Evolutionary conservation across 1,284 basidiomycete genomes (phyloP).

Genomic region (Phylloboletellus chloephorus): DNA sequence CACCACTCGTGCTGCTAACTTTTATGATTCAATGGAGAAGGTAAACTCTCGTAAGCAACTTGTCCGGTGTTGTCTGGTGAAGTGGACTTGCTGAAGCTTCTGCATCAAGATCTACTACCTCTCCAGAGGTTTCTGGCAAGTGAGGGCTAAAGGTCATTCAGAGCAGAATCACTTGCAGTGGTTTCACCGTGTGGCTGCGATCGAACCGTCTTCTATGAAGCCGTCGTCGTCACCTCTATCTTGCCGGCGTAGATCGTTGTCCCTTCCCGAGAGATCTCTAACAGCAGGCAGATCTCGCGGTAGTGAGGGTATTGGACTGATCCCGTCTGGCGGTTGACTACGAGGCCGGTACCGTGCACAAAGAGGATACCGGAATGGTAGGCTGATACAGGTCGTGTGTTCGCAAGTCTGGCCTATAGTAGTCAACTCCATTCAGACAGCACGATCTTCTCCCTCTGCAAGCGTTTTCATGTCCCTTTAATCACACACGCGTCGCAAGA

Average conservation of each 20-base stretch:
- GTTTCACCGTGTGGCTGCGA: constrained; percentile 2
- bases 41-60: constrained; percentile 19
- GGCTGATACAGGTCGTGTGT: constrained; percentile 3
- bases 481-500: constrained; percentile 40
- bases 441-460: constrained; percentile 41
- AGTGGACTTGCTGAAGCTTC: background rate
- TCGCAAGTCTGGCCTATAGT: constrained; percentile 29
- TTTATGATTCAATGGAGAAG: constrained; percentile 24
- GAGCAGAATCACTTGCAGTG: constrained; percentile 1
- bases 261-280: constrained; percentile 40
- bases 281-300: constrained; percentile 32
- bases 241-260: constrained; percentile 34
- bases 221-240: constrained; percentile 7
- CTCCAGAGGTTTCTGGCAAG: constrained; percentile 3
- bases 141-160: constrained; percentile 10
- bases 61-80: constrained; percentile 1
- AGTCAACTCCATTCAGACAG: constrained; percentile 41
- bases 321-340: background rate
- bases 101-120: constrained; percentile 3
- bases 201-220: constrained; percentile 6
- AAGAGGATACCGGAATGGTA: constrained; percentile 16
- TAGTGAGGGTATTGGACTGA: constrained; percentile 40
- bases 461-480: constrained; percentile 39
- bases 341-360: constrained; percentile 3
- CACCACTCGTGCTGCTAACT: constrained; percentile 32